Conservation (phyloP, 371 early-diverging fungal species). For the Thermomucor indicae-seudaticae region DNA sequence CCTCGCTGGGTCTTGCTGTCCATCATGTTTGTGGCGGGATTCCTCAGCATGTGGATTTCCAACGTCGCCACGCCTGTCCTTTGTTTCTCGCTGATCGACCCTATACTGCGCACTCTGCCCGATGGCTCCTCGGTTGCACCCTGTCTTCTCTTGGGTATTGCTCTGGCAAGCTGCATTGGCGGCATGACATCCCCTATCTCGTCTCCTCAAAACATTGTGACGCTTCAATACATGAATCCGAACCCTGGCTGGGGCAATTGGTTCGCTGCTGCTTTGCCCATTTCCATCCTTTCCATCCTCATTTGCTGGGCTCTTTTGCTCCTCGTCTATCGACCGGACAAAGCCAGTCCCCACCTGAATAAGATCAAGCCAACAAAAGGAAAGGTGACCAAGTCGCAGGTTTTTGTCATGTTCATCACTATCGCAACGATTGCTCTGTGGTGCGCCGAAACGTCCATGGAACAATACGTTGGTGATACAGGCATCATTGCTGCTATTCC, state of each 20-base stretch:
- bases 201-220: slow-evolving; percentile 90
- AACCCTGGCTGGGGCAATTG: slow-evolving; percentile 80
- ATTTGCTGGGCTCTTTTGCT: slow-evolving; percentile 79
- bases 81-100: slow-evolving; percentile 74
- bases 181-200: slow-evolving; percentile 95
- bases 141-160: slow-evolving; percentile 87
- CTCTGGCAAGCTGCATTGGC: slow-evolving; percentile 90
- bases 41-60: slow-evolving; percentile 78
- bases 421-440: slow-evolving; percentile 74
- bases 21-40: slow-evolving; percentile 73
- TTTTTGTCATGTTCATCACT: slow-evolving; percentile 52
- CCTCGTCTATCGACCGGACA: slow-evolving; percentile 54
- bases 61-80: slow-evolving; percentile 86
- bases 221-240: slow-evolving; percentile 81
- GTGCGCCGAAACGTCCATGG: slow-evolving; percentile 75
- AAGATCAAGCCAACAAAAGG: slow-evolving; percentile 44
- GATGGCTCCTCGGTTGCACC: slow-evolving; percentile 69
- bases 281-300: slow-evolving; percentile 65
- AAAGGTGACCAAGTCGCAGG: slow-evolving; percentile 51
- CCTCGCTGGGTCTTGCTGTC: slow-evolving; percentile 68
- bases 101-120: slow-evolving; percentile 71
- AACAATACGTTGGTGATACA: slow-evolving; percentile 79
- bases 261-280: slow-evolving; percentile 74
- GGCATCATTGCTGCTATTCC: slow-evolving; percentile 90
- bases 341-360: slow-evolving; percentile 42